A percentile compares a stretch with the other conserved stretches of the same genome.
Evolutionary conservation across 495 filamentous ascomycete species (phyloP).

Genomic region (Hypoxylon rickii): DNA sequence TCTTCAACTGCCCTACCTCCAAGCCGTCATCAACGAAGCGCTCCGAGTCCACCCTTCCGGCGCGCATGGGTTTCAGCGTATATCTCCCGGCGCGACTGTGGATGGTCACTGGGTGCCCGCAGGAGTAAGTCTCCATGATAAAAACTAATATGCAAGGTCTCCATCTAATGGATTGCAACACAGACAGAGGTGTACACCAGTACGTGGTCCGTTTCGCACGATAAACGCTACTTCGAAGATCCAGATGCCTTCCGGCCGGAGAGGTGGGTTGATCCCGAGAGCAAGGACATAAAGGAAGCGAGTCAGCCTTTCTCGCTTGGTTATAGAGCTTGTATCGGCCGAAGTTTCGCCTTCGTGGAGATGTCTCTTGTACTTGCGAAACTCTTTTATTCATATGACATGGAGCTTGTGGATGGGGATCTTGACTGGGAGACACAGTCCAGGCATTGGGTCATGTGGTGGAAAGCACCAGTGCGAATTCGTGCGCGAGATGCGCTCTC

Average conservation of each 20-base stretch:
- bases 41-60: slow-evolving; percentile 44
- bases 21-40: slow-evolving; percentile 50
- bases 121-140: slow-evolving; percentile 39
- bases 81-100: slow-evolving; percentile 37
- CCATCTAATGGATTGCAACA: background rate
- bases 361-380: slow-evolving; percentile 41
- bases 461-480: no score
- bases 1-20: slow-evolving; percentile 42
- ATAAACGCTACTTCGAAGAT: slow-evolving; percentile 37
- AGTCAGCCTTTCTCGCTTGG: slow-evolving; percentile 38
- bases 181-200: slow-evolving; percentile 45
- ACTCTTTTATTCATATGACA: slow-evolving; percentile 41
- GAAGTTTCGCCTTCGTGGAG: slow-evolving; percentile 42
- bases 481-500: no score
- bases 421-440: slow-evolving; percentile 34
- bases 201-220: slow-evolving; percentile 40
- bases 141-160: background rate
- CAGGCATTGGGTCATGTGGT: slow-evolving; percentile 18
- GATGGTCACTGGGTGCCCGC: slow-evolving; percentile 38
- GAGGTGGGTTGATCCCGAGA: slow-evolving; percentile 41
- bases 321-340: slow-evolving; percentile 34
- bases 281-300: slow-evolving; percentile 41
- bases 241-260: slow-evolving; percentile 40
- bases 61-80: slow-evolving; percentile 34
- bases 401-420: slow-evolving; percentile 41